Evolutionary conservation across 805 yeast species (phyloP), one percentile per base, ranked within the genome.

Genomic region (Candida qinlingensis): DNA sequence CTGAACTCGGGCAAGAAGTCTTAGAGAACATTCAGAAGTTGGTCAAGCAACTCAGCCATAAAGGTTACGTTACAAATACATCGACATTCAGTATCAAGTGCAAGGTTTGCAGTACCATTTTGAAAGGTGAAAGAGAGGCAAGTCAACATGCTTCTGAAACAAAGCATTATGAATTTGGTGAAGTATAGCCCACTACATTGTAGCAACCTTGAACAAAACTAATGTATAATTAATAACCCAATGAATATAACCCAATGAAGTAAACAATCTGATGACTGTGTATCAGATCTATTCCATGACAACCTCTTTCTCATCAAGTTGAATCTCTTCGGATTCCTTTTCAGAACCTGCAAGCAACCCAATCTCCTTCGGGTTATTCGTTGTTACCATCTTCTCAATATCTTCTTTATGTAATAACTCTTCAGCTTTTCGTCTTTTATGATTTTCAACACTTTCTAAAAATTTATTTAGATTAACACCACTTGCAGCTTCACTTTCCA

Each of bases 401-500:
- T 62, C 67, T 56, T 79, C 81, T 64, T 75, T 72, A 30, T 59
- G 62, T 45, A 63, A 59, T 53, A 75, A 71, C 47, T 73, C 77
- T 19, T 75, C 73, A 48, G 80, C 81, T 43, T 74, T 69, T 33
- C 72, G 62, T 59, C 68, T 71, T 51, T 80, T 79, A 59, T 82
- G 80, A 52, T 76, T 70, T 52, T 84, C 83, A 25, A 85, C 91
- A 45, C 79, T 73, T 46, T 74, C 71, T 59, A 84, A 63, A 64
- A 81, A 91, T 64, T 79, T 83, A 44, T 75, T 74, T 59, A 92
- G 71, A 63, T 88, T 84, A 13, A 76, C 71, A 4, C 98, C 98
- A 0, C 85, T 78, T 2, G 96, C 97, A 33, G 97, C 96, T 60
- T 89, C 90, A 37, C 96, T 84, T 62, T 92, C 98, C 52, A 85